A percentile compares a stretch with the other conserved stretches of the same genome.
phyloP scores from a whole-genome alignment of 768 basidiomycete species.

The Candolleomyces aberdarensis region DNA sequence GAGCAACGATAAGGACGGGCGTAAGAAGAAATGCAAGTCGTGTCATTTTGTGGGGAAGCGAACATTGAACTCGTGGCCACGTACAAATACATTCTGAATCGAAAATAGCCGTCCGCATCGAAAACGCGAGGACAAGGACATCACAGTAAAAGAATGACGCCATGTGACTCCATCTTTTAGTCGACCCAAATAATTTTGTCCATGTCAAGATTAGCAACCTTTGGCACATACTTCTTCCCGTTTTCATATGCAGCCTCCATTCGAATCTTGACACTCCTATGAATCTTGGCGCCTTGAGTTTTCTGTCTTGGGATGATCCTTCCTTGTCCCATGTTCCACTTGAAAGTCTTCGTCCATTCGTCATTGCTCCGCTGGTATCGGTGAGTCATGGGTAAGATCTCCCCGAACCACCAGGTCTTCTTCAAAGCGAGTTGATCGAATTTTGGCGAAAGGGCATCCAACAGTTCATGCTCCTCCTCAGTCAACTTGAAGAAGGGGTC shows the following conservation, averaged over 20 bases:
- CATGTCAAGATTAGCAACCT: constrained; percentile 29
- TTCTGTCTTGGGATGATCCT: constrained; percentile 40
- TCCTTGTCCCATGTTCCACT: constrained; percentile 35
- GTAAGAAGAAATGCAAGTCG: no score
- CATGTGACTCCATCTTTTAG: constrained; percentile 14
- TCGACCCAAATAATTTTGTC: constrained; percentile 34
- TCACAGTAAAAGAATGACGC: not conserved
- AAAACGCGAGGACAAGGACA: not conserved
- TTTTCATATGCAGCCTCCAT: constrained; percentile 44
- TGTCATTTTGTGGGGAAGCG: no score
- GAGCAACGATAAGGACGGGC: no score
- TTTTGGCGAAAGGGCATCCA: constrained; percentile 51
- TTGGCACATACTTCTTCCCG: constrained; percentile 35
- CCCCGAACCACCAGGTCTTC: constrained; percentile 66
- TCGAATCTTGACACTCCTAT: constrained; percentile 49
- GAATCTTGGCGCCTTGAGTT: constrained; percentile 37
- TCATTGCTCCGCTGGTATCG: constrained; percentile 32
- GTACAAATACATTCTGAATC: no score
- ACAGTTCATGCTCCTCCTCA: constrained; percentile 63
- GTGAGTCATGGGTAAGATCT: constrained; percentile 46
- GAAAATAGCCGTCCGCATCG: no score
- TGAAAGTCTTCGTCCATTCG: constrained; percentile 23
- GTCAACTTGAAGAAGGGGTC: constrained; percentile 39
- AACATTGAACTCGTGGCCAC: no score
- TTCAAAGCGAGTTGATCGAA: constrained; percentile 57